These are phyloP conservation scores for Epichloe glyceriae DNA, from an alignment of 2,329 filamentous ascomycete genomes.

Conservation along the genomic window DNA sequence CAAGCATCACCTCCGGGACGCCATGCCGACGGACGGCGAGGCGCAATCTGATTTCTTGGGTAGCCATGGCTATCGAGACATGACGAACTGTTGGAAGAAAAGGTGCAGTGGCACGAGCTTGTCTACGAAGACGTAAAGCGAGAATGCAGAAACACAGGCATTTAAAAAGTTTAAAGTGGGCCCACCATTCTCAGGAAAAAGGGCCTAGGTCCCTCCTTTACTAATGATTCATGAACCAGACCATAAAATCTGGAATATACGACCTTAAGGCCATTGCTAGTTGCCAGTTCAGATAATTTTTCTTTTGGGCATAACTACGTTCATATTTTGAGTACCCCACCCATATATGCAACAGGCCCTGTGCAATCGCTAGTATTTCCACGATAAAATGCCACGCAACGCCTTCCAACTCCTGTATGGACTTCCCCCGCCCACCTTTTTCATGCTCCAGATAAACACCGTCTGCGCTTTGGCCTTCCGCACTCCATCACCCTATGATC, in stretches of 20 bases:
- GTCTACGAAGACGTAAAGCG: not conserved
- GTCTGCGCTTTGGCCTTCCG: not conserved
- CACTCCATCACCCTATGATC: slow-evolving; percentile 6
- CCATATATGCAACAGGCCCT: not conserved
- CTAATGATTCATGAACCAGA: too few relatives aligned
- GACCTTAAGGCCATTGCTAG: too few relatives aligned
- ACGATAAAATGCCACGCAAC: not conserved
- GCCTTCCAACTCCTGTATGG: not conserved
- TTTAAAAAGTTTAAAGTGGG: slow-evolving; percentile 1
- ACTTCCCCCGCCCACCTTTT: too few relatives aligned
- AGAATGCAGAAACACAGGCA: not conserved
- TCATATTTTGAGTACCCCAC: too few relatives aligned
- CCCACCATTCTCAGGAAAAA: too few relatives aligned
- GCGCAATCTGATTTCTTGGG: slow-evolving; percentile 51
- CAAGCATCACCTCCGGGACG: slow-evolving; percentile 56
- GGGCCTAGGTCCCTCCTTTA: too few relatives aligned
- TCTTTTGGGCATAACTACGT: too few relatives aligned
- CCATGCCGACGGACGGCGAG: slow-evolving; percentile 60
- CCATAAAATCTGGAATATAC: too few relatives aligned
- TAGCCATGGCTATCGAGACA: slow-evolving; percentile 11
- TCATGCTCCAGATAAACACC: not conserved
- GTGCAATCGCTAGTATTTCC: not conserved
- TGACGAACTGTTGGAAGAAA: slow-evolving; percentile 6
- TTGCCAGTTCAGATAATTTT: not conserved
- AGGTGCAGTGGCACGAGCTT: not conserved